These are phyloP conservation scores for Prinsepia uniflora DNA, from an alignment of 306 rosid genomes.

Conservation along the genomic window DNA sequence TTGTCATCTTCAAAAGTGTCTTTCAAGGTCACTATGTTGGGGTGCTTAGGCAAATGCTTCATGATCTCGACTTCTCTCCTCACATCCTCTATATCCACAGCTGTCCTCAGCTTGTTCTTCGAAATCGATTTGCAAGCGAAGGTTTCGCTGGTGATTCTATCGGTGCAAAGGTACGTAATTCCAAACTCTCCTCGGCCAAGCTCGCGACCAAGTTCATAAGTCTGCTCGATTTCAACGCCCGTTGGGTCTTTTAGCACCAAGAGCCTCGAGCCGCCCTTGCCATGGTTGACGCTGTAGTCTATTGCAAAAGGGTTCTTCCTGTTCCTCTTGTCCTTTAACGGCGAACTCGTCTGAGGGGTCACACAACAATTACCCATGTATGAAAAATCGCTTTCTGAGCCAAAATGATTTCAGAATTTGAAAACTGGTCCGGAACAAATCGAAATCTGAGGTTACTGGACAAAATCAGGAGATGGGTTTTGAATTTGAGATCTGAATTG, in stretches of 20 bases:
- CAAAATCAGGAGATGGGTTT: background rate
- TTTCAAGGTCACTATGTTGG: slow-evolving; percentile 65
- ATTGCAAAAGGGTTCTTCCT: slow-evolving; percentile 61
- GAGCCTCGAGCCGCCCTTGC: slow-evolving; percentile 35
- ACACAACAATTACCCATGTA: slow-evolving; percentile 85
- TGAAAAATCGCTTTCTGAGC: background rate
- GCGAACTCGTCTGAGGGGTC: slow-evolving; percentile 29
- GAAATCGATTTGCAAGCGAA: slow-evolving; percentile 87
- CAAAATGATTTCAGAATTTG: background rate
- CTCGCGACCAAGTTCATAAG: slow-evolving; percentile 72
- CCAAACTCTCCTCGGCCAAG: slow-evolving; percentile 97
- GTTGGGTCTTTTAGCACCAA: slow-evolving; percentile 63
- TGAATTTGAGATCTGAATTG: background rate
- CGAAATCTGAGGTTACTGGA: background rate
- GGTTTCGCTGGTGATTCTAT: slow-evolving; percentile 43
- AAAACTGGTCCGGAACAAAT: background rate
- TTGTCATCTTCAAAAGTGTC: slow-evolving; percentile 82
- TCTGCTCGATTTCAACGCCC: slow-evolving; percentile 61
- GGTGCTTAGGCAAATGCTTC: slow-evolving; percentile 63
- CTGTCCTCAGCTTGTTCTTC: slow-evolving; percentile 79
- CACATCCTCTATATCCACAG: slow-evolving; percentile 79
- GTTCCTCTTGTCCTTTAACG: slow-evolving; percentile 30
- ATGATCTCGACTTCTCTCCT: slow-evolving; percentile 95
- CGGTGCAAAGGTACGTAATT: slow-evolving; percentile 75
- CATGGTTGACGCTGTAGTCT: slow-evolving; percentile 31